Evolutionary conservation across 2,329 filamentous ascomycete species (phyloP), one percentile per base, ranked within the genome.

Genomic region (Sporothrix globosa): DNA sequence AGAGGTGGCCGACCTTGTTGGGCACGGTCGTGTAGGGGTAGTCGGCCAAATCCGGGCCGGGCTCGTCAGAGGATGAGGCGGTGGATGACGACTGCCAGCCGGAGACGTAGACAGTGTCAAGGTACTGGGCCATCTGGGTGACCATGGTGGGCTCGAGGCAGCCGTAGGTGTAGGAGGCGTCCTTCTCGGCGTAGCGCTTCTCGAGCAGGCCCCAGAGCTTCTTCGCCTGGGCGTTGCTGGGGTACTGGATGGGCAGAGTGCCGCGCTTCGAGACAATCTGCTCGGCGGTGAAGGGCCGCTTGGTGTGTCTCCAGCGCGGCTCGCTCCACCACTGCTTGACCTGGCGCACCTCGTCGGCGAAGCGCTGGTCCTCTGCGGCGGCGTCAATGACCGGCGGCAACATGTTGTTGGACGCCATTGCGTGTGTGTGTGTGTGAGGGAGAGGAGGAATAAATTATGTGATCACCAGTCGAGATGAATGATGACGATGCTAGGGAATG

Each of bases 71-170:
- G 1, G 93, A 88, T 2, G 95, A 97, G 66, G 96, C 96, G 9
- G 96, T 99, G 30, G 94, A 97, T 1, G 95, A 98, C 74, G 92
- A 97, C 83, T 99, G 96, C 96, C 96, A 99, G 74, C 96, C 96
- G 69, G 96, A 98, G 73, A 99, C 96, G 81, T 99, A 99, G 79
- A 99, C 92, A 46, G 96, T 99, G 79, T 99, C 96, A 73, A 99
- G 87, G 81, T 96, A 98, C 83, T 98, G 97, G 77, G 95, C 95
- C 96, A 99, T 99, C 82, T 99, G 96, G 39, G 96, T 98, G 79
- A 99, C 88, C 92, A 97, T 97, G 70, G 97, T 97, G 13, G 96
- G 96, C 79, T 99, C 96, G 74, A 99, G 86, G 83, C 96, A 98
- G 77, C 96, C 96, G 79, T 97, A 99, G 71, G 96, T 99, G 84